phyloP scores from a whole-genome alignment of 192 early-diverging fungal genomes.

The Coemansia sp. region DNA sequence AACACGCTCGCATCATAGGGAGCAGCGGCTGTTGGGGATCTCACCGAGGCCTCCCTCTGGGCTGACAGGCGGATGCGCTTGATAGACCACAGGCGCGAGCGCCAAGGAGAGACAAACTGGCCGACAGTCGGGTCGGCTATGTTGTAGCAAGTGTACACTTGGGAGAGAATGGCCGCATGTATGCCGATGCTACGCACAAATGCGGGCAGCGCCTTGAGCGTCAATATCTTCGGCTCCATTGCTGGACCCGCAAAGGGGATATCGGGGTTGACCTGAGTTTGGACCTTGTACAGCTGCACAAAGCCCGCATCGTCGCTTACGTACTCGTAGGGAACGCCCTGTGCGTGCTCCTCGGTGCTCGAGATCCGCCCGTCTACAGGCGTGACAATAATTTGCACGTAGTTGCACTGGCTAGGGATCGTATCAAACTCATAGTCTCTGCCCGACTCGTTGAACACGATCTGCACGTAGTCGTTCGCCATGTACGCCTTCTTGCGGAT shows the following conservation, averaged over 20 bases:
- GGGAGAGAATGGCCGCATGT: conserved; percentile 87
- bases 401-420: conserved; percentile 92
- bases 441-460: conserved; percentile 93
- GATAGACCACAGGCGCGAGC: conserved; percentile 87
- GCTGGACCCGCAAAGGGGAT: conserved; percentile 84
- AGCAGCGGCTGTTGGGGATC: neutral
- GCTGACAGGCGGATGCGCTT: conserved; percentile 61
- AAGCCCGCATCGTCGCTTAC: neutral
- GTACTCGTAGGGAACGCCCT: conserved; percentile 9
- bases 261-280: conserved; percentile 67
- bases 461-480: conserved; percentile 94
- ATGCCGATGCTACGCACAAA: conserved; percentile 84
- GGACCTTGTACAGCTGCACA: conserved; percentile 59
- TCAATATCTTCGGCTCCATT: conserved; percentile 78
- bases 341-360: conserved; percentile 62
- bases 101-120: conserved; percentile 86
- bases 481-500: conserved; percentile 95
- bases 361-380: conserved; percentile 67
- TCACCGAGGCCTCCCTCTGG: conserved; percentile 13
- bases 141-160: conserved; percentile 75
- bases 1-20: conserved; percentile 13
- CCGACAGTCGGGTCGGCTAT: conserved; percentile 50
- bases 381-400: conserved; percentile 90
- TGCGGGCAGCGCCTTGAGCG: conserved; percentile 67
- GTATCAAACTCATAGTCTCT: conserved; percentile 82